phyloP scores from a whole-genome alignment of 139 green algal genomes.

The Tetraselmis chui region DNA sequence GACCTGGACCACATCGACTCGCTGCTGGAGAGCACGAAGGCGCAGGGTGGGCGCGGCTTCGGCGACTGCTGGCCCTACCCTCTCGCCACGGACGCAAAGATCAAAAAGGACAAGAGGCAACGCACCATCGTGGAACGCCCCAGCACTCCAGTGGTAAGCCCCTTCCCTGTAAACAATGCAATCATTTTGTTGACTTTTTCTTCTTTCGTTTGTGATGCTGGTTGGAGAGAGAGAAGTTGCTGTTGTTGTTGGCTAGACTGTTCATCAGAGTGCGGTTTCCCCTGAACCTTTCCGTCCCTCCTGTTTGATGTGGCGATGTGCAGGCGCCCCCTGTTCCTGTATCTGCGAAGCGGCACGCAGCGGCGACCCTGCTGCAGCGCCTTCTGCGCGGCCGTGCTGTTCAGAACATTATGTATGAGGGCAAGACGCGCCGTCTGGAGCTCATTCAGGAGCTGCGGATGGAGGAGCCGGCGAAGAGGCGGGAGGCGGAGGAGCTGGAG shows the following conservation, averaged over 20 bases:
- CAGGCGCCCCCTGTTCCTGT: neutral
- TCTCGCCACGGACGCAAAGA: slow-evolving; percentile 2
- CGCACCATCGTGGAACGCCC: slow-evolving; percentile 26
- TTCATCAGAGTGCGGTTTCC: too few relatives aligned
- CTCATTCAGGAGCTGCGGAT: slow-evolving; percentile 33
- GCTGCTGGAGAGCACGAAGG: slow-evolving; percentile 48
- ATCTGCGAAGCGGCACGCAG: slow-evolving; percentile 13
- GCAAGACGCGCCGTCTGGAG: slow-evolving; percentile 39
- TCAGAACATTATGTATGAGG: slow-evolving; percentile 68
- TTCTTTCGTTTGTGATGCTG: too few relatives aligned
- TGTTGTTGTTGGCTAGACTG: too few relatives aligned
- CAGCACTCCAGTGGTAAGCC: slow-evolving; percentile 21
- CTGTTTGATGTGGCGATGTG: too few relatives aligned
- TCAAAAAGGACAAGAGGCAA: slow-evolving; percentile 4
- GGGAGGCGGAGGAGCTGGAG: neutral
- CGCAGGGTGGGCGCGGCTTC: slow-evolving; percentile 30
- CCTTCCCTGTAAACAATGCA: too few relatives aligned
- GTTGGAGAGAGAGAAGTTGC: too few relatives aligned
- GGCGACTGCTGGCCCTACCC: slow-evolving; percentile 55
- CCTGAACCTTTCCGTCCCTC: too few relatives aligned
- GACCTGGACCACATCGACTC: slow-evolving; percentile 50
- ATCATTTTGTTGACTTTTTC: too few relatives aligned
- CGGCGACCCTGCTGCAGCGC: slow-evolving; percentile 61
- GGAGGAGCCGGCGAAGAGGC: neutral
- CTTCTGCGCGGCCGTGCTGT: slow-evolving; percentile 68